phyloP scores from a whole-genome alignment of 2,329 filamentous ascomycete genomes.

The Fusarium heterosporum region DNA sequence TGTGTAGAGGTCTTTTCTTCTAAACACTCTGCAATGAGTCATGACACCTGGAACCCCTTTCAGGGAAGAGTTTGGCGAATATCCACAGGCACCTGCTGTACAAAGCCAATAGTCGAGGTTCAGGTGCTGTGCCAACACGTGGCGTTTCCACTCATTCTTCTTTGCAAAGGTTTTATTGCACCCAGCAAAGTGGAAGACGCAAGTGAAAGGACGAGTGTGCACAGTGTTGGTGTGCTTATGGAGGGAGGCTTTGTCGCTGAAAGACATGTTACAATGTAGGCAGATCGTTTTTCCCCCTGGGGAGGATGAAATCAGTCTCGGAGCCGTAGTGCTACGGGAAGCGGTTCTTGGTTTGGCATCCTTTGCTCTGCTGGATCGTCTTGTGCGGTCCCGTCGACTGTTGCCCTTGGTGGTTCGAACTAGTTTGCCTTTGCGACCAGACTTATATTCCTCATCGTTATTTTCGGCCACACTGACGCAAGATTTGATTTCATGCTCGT shows the following conservation, averaged over 20 bases:
- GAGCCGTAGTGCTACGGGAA: neutral
- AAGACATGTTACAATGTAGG: constrained; percentile 45
- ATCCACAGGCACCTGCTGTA: constrained; percentile 68
- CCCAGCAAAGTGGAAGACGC: constrained; percentile 82
- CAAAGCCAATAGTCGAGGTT: constrained; percentile 81
- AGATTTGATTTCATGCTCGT: neutral
- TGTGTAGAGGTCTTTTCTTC: constrained; percentile 91
- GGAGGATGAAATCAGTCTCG: constrained; percentile 20
- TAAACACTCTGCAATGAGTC: constrained; percentile 76
- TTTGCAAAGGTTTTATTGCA: constrained; percentile 78
- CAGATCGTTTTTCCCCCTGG: constrained; percentile 22
- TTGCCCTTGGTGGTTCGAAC: constrained; percentile 9
- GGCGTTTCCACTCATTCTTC: constrained; percentile 97
- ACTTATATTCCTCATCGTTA: constrained; percentile 18
- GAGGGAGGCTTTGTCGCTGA: constrained; percentile 59
- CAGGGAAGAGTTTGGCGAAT: constrained; percentile 45
- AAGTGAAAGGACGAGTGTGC: constrained; percentile 75
- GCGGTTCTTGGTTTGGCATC: constrained; percentile 17
- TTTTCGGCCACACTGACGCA: neutral
- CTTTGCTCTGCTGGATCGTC: constrained; percentile 13
- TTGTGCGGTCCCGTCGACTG: constrained; percentile 29
- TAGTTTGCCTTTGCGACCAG: constrained; percentile 3
- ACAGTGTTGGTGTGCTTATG: constrained; percentile 63
- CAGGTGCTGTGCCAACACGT: constrained; percentile 84
- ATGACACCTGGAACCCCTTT: constrained; percentile 44